Conservation (phyloP, 2,329 filamentous ascomycete genomes). For the Talaromyces sp. region DNA sequence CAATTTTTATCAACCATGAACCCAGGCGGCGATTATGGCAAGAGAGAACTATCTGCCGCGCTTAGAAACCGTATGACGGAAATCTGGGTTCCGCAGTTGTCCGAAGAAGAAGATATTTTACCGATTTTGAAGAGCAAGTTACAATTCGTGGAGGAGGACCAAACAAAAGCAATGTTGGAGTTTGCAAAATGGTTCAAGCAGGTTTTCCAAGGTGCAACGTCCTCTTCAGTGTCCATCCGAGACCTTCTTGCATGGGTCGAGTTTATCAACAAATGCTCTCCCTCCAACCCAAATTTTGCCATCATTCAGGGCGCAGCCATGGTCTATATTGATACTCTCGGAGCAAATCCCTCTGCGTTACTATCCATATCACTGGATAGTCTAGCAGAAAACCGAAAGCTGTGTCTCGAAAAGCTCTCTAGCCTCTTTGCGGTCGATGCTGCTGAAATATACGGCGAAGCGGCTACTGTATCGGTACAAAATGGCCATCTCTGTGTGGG, state of each 20-base stretch:
- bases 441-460: conserved; percentile 58
- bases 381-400: conserved; percentile 65
- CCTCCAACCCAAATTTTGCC: conserved; percentile 45
- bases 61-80: conserved; percentile 96
- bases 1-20: conserved; percentile 99
- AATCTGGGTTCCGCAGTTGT: conserved; percentile 92
- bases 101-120: conserved; percentile 76
- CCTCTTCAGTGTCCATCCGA: conserved; percentile 80
- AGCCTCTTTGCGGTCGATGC: conserved; percentile 63
- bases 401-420: conserved; percentile 69
- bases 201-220: conserved; percentile 69
- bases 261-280: conserved; percentile 71
- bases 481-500: conserved; percentile 62
- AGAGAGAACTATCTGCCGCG: conserved; percentile 92
- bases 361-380: conserved; percentile 67
- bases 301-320: conserved; percentile 85
- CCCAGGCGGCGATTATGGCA: conserved; percentile 95
- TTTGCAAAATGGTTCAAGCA: conserved; percentile 93
- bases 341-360: conserved; percentile 88
- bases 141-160: conserved; percentile 43
- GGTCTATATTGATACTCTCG: conserved; percentile 92
- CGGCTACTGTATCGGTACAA: conserved; percentile 55
- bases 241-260: conserved; percentile 91
- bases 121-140: conserved; percentile 83
- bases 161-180: conserved; percentile 66